phyloP scores from a whole-genome alignment of 202 grass and related monocot genomes.

The Setaria viridis region DNA sequence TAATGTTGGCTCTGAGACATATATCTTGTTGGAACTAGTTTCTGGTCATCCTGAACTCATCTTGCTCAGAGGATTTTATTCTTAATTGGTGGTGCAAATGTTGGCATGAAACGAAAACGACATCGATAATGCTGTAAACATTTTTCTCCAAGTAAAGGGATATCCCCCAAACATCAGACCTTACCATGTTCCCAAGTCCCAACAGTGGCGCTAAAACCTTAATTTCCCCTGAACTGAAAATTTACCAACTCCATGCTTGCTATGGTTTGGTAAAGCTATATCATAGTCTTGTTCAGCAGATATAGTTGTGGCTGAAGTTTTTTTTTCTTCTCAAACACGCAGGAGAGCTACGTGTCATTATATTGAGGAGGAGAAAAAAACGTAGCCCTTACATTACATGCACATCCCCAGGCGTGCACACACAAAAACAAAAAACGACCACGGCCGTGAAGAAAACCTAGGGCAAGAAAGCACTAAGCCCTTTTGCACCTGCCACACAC shows the following conservation, averaged over 20 bases:
- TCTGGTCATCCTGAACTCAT: neutral
- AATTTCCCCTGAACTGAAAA: constrained; percentile 9
- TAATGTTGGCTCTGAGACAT: neutral
- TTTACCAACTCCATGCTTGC: neutral
- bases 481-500: neutral
- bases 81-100: constrained; percentile 14
- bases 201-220: neutral
- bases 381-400: neutral
- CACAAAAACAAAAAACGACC: neutral
- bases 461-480: neutral
- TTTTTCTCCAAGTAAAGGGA: constrained; percentile 13
- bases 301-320: constrained; percentile 20
- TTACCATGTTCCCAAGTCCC: constrained; percentile 4
- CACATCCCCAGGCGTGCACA: neutral
- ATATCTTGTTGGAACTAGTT: constrained; percentile 19
- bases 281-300: neutral
- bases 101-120: constrained; percentile 28
- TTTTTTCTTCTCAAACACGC: neutral
- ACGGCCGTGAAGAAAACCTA: neutral
- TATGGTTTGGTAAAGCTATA: constrained; percentile 24
- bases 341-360: neutral
- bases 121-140: neutral
- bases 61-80: constrained; percentile 1
- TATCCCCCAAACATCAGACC: neutral
- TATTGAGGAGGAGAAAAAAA: neutral